Conservation (phyloP, 306 rosid species). For the Cicer cuneatum region DNA sequence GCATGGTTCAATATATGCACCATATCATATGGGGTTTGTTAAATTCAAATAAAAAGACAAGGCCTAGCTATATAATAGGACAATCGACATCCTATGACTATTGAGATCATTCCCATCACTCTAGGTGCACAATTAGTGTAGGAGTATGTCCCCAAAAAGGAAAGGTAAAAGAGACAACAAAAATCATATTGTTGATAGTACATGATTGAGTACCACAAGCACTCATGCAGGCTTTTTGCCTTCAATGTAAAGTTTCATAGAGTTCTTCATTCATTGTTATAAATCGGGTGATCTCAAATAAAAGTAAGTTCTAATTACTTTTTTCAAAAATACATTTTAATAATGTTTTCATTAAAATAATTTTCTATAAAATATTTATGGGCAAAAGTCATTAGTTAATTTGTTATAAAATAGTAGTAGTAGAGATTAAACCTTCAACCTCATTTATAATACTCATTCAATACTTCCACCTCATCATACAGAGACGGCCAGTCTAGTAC, state of each 20-base stretch:
- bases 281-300: too few species aligned
- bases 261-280: neutral
- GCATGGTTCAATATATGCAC: constrained; percentile 27
- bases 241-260: neutral
- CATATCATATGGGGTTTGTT: constrained; percentile 27
- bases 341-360: too few species aligned
- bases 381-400: too few species aligned
- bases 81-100: constrained; percentile 23
- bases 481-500: too few species aligned
- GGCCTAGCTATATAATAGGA: constrained; percentile 31
- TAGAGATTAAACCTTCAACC: too few species aligned
- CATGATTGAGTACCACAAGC: constrained; percentile 17
- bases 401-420: too few species aligned
- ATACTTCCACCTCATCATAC: too few species aligned
- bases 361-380: too few species aligned
- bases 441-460: too few species aligned
- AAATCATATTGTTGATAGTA: constrained; percentile 34
- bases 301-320: too few species aligned
- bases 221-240: constrained; percentile 25
- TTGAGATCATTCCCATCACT: constrained; percentile 38
- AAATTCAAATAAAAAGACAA: constrained; percentile 22
- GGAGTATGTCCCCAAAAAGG: constrained; percentile 32
- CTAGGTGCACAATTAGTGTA: constrained; percentile 28
- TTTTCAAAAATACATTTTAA: too few species aligned
- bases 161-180: constrained; percentile 36